phyloP scores from a whole-genome alignment of 305 asterid species.

The Caryopteris hybrid region DNA sequence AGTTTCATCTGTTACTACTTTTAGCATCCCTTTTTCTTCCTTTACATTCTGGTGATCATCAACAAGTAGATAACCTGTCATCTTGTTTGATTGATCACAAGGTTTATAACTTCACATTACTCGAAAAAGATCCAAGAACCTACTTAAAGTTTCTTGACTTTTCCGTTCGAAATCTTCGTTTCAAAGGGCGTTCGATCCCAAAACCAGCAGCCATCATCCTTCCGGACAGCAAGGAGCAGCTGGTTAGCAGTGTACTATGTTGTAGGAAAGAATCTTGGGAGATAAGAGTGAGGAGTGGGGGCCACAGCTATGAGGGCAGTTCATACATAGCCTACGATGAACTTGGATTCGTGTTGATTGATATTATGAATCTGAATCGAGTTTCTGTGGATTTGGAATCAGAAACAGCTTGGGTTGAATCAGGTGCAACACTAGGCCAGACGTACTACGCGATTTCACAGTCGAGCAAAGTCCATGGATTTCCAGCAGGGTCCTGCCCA shows the following conservation, averaged over 20 bases:
- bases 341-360: slow-evolving; percentile 36
- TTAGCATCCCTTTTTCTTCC: not conserved
- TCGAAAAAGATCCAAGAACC: not conserved
- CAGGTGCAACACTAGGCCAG: slow-evolving; percentile 38
- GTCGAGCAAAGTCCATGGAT: slow-evolving; percentile 21
- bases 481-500: slow-evolving; percentile 2
- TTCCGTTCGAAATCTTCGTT: slow-evolving; percentile 55
- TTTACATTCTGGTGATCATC: not conserved
- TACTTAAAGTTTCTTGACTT: slow-evolving; percentile 39
- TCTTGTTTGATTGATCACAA: slow-evolving; percentile 31
- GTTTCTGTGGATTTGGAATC: slow-evolving; percentile 34
- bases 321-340: slow-evolving; percentile 36
- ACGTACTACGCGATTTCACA: slow-evolving; percentile 19
- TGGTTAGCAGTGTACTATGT: slow-evolving; percentile 27
- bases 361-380: slow-evolving; percentile 36
- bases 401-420: slow-evolving; percentile 39
- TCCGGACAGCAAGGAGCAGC: slow-evolving; percentile 40
- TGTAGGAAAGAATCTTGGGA: slow-evolving; percentile 29
- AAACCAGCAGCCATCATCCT: slow-evolving; percentile 47
- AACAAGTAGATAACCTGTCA: not conserved
- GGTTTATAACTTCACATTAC: slow-evolving; percentile 16
- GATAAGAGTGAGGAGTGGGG: slow-evolving; percentile 57
- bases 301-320: slow-evolving; percentile 57
- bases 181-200: slow-evolving; percentile 24
- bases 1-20: not conserved